Evolutionary conservation across 208 protist genomes (phyloP).

Genomic region (Kentomonas sorsogonicus): DNA sequence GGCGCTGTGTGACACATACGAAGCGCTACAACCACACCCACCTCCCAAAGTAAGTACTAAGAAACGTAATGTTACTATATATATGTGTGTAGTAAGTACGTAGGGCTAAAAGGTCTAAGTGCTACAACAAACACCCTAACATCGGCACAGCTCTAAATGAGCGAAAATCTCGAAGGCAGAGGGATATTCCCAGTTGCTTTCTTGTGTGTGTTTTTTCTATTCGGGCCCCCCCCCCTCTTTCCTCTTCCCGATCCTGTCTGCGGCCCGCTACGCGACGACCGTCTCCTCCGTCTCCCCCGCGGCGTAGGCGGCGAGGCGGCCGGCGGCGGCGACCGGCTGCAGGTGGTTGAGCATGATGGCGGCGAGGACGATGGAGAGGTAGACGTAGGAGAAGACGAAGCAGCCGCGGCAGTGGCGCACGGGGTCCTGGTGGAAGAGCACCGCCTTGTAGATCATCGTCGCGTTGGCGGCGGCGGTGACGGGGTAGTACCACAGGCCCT

Average conservation of each 20-base stretch:
- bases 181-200: no score
- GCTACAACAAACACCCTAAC: no score
- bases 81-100: no score
- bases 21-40: no score
- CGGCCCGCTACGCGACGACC: neutral
- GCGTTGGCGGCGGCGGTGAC: conserved; percentile 42
- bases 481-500: conserved; percentile 74
- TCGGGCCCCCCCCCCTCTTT: neutral
- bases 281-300: conserved; percentile 10
- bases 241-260: neutral
- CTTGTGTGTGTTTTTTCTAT: neutral
- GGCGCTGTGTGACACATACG: no score
- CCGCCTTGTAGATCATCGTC: conserved; percentile 82
- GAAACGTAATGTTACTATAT: no score
- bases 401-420: conserved; percentile 78
- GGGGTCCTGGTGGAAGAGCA: conserved; percentile 73
- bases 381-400: conserved; percentile 88
- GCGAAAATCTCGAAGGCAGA: no score
- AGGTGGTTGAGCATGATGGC: conserved; percentile 78
- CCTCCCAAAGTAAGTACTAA: no score
- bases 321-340: conserved; percentile 40
- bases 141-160: no score
- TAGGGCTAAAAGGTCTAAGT: no score
- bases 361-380: conserved; percentile 64
- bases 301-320: conserved; percentile 14